Conservation (phyloP, 2,329 filamentous ascomycete species). For the Aspergillus ochraceus region DNA sequence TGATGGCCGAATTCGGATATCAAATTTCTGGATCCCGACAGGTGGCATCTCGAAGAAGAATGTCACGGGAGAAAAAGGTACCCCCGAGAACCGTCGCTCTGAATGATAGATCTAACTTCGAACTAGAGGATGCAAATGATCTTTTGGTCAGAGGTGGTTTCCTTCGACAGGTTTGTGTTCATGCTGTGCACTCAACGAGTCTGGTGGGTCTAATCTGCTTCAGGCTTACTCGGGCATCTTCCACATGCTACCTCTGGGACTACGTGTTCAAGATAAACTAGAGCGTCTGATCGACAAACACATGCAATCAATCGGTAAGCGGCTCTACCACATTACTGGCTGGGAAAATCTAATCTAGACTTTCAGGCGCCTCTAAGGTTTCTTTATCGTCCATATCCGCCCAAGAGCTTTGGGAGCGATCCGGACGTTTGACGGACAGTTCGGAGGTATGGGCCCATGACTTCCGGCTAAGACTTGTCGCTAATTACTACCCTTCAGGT, state of each 20-base stretch:
- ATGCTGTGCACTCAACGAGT: not conserved
- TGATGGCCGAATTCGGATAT: conserved; percentile 63
- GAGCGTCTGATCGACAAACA: conserved; percentile 83
- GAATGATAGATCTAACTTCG: conserved; percentile 39
- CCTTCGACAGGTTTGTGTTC: conserved; percentile 61
- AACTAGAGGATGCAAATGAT: conserved; percentile 59
- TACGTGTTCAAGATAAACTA: conserved; percentile 84
- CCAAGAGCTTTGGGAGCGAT: conserved; percentile 78
- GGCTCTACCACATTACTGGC: conserved; percentile 5
- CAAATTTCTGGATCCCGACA: conserved; percentile 77
- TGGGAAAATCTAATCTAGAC: not conserved
- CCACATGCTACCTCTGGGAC: conserved; percentile 83
- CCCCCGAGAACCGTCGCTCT: not conserved
- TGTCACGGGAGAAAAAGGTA: conserved; percentile 49
- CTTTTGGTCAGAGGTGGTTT: conserved; percentile 72
- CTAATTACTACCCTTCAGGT: conserved; percentile 54
- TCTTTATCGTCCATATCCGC: conserved; percentile 84
- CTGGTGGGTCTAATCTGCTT: not conserved
- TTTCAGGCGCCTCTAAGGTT: conserved; percentile 71
- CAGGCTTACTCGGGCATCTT: conserved; percentile 87
- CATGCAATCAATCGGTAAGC: conserved; percentile 71
- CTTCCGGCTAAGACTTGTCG: conserved; percentile 19
- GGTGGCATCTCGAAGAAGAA: conserved; percentile 62
- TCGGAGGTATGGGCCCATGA: conserved; percentile 62
- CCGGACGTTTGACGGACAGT: conserved; percentile 73